Evolutionary conservation across 2,329 filamentous ascomycete genomes (phyloP).

Genomic region (Diplocarpon rosae): DNA sequence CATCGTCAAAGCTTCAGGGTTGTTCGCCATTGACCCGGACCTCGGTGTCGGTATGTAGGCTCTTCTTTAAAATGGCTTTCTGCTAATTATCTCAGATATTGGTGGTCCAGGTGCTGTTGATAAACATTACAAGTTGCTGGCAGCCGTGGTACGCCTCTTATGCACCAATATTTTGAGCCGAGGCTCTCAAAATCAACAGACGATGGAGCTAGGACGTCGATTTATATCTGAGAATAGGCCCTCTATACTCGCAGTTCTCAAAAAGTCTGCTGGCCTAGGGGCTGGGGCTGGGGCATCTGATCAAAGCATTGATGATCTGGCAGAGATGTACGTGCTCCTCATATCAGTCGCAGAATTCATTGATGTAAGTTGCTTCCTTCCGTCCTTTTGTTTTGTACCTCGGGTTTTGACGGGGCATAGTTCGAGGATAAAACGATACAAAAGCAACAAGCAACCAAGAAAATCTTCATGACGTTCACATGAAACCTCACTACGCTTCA

Average conservation of each 20-base stretch:
- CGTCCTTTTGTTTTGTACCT: background rate
- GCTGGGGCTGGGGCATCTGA: conserved; percentile 35
- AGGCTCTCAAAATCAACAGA: conserved; percentile 67
- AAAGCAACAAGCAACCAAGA: conserved; percentile 17
- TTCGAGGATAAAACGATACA: conserved; percentile 30
- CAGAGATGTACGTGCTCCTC: conserved; percentile 75
- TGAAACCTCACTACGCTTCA: conserved; percentile 6
- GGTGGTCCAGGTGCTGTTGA: conserved; percentile 19
- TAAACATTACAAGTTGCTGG: conserved; percentile 60
- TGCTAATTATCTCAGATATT: conserved; percentile 21
- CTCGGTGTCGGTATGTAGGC: conserved; percentile 57
- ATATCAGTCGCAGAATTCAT: conserved; percentile 76
- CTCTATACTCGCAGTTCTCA: conserved; percentile 80
- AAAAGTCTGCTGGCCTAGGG: conserved; percentile 74
- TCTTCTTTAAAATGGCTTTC: background rate
- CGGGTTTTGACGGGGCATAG: conserved; percentile 20
- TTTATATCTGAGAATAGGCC: conserved; percentile 78
- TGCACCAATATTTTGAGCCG: conserved; percentile 71
- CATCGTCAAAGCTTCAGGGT: conserved; percentile 65
- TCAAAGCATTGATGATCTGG: conserved; percentile 61
- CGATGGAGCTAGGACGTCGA: conserved; percentile 59
- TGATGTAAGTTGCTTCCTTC: conserved; percentile 48
- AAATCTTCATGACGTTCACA: conserved; percentile 16
- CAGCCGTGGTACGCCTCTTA: conserved; percentile 70
- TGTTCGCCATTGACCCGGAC: conserved; percentile 87